Evolutionary conservation across 768 basidiomycete species (phyloP), one percentile per base, ranked within the genome.

Genomic region (Piloderma croceum): DNA sequence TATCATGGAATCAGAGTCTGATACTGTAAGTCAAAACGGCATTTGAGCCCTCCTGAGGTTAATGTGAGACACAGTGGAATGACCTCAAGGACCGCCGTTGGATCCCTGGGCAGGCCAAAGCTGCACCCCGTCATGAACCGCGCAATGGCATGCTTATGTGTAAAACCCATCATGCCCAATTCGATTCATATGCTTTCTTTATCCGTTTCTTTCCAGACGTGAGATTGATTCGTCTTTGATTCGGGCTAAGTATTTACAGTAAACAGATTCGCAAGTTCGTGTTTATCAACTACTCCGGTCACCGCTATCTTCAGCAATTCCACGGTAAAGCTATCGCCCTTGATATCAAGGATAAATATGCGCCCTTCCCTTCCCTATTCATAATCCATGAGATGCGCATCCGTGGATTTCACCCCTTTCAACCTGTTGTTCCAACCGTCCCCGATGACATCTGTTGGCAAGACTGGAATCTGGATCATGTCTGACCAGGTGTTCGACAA

Each of bases 381-480:
- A 54, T 62, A 29, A 48, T 60, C 38, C 64, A 64, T 33, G 62
- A 68, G 46, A 60, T 61, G 58, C 60, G 63, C 9, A 59, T 61
- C 38, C 60, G 57, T 27, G 62, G 51, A 15, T 52, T 42, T 32
- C 24, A 58, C 39, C 62, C 59, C 31, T 65, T 64, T 39, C 40
- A n/a, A n/a, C 53, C 54, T 18, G 10, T 43, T 20, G 22, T 3
- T 36, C 57, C 47, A 18, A 17, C 3, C 27, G 25, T 59, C 0
- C 46, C 55, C 19, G 31, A 39, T 42, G 41, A 52, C 23, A 40
- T 29, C 31, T 36, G 33, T 19, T 54, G 52, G 51, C 58, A 61
- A 52, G 54, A 63, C 32, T 60, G 57, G 58, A 50, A n/a, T n/a
- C n/a, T n/a, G n/a, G n/a, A n/a, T 60, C 21, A 21, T 24, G 19